phyloP scores from a whole-genome alignment of 495 filamentous ascomycete species.

The Cercophora samala region DNA sequence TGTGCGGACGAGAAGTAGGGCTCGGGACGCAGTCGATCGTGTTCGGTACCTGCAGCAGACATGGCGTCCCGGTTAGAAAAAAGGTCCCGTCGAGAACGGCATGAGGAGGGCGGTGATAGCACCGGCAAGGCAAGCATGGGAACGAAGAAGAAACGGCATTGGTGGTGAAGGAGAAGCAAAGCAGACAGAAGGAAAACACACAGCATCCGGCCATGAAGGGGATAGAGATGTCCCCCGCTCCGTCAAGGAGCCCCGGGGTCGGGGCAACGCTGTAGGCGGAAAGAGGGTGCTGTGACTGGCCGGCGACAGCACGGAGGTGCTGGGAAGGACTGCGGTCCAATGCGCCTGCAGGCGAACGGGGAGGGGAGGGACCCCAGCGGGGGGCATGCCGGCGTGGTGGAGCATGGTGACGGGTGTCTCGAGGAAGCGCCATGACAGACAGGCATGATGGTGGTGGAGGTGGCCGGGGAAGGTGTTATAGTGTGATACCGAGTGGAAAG shows the following conservation, averaged over 20 bases:
- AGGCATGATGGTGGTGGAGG: slow-evolving; percentile 31
- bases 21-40: slow-evolving; percentile 34
- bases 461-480: not conserved
- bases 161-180: slow-evolving; percentile 11
- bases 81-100: slow-evolving; percentile 9
- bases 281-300: slow-evolving; percentile 26
- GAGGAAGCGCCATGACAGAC: slow-evolving; percentile 30
- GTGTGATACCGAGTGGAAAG: not conserved
- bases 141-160: slow-evolving; percentile 6
- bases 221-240: slow-evolving; percentile 14
- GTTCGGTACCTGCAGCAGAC: slow-evolving; percentile 31
- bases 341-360: slow-evolving; percentile 23
- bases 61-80: slow-evolving; percentile 29
- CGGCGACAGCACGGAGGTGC: slow-evolving; percentile 22
- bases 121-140: not conserved
- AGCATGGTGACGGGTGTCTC: slow-evolving; percentile 22
- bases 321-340: slow-evolving; percentile 31
- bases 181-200: slow-evolving; percentile 22
- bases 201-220: slow-evolving; percentile 33
- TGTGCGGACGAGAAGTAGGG: slow-evolving; percentile 36
- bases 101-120: slow-evolving; percentile 13
- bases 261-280: slow-evolving; percentile 25
- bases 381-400: slow-evolving; percentile 18
- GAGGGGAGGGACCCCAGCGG: slow-evolving; percentile 25
- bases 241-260: slow-evolving; percentile 23